Evolutionary conservation across 768 basidiomycete genomes (phyloP).

Genomic region (Harrya chromipes): DNA sequence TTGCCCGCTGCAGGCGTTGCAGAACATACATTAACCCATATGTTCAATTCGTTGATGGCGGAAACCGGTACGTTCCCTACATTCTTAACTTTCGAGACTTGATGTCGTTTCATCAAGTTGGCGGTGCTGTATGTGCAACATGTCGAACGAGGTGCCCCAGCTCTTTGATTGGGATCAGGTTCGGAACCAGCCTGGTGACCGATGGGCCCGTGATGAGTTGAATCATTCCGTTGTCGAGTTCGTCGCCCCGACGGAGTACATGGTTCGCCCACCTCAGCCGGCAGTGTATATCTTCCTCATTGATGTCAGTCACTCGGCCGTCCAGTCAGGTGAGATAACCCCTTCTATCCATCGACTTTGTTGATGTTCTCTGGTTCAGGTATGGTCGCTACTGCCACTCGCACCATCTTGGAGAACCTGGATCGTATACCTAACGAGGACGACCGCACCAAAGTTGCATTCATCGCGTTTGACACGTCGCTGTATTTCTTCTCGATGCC

Average conservation of each 20-base stretch:
- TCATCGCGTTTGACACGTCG: conserved; percentile 89
- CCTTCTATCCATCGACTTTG: background rate
- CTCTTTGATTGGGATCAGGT: conserved; percentile 98
- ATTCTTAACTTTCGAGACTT: background rate
- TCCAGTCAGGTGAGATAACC: conserved; percentile 72
- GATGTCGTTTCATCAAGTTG: conserved; percentile 50
- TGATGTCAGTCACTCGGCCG: conserved; percentile 90
- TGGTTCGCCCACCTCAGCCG: conserved; percentile 98
- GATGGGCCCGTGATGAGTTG: conserved; percentile 91
- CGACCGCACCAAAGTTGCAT: conserved; percentile 84
- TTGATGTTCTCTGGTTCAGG: conserved; percentile 41
- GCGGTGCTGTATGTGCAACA: conserved; percentile 99
- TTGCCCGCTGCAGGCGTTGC: conserved; percentile 94
- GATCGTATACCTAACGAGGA: conserved; percentile 96
- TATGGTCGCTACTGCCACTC: conserved; percentile 97
- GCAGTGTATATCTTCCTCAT: conserved; percentile 97
- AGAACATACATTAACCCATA: conserved; percentile 97
- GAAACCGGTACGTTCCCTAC: conserved; percentile 62
- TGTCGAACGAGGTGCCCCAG: conserved; percentile 98
- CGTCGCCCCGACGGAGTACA: conserved; percentile 98
- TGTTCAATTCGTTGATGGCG: conserved; percentile 96
- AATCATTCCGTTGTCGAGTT: conserved; percentile 95
- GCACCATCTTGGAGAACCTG: conserved; percentile 92
- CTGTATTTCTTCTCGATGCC: conserved; percentile 97
- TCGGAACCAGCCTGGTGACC: conserved; percentile 89